These are phyloP conservation scores for Penicillium hesseltinei DNA, from an alignment of 2,329 filamentous ascomycete species.

Conservation along the genomic window DNA sequence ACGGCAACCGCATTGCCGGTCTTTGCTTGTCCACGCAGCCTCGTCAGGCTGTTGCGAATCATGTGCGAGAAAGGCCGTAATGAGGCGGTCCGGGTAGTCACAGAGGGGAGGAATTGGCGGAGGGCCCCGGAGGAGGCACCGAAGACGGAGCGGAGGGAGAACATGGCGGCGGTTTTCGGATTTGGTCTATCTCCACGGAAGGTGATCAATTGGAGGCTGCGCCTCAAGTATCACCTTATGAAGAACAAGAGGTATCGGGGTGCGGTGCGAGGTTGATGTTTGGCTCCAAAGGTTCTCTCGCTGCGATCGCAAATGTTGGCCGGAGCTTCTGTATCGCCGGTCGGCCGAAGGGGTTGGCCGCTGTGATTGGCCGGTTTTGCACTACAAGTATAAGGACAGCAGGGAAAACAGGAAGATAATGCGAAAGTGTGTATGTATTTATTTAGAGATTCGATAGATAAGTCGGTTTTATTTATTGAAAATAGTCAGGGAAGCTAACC, in stretches of 20 bases:
- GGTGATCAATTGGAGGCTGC: background rate
- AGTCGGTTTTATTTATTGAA: background rate
- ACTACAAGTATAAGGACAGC: background rate
- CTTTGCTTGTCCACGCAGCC: slow-evolving; percentile 24
- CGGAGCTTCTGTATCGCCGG: slow-evolving; percentile 34
- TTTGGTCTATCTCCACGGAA: background rate
- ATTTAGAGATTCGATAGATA: background rate
- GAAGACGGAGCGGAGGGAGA: slow-evolving; percentile 36
- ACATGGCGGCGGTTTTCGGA: slow-evolving; percentile 26
- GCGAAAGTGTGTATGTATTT: background rate
- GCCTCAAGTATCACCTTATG: slow-evolving; percentile 7
- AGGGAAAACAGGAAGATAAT: background rate
- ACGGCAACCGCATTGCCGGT: slow-evolving; percentile 22
- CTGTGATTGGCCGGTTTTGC: slow-evolving; percentile 7
- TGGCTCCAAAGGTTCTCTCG: slow-evolving; percentile 20
- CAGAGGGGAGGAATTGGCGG: slow-evolving; percentile 34
- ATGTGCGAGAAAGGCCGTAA: slow-evolving; percentile 38
- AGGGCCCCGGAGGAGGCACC: slow-evolving; percentile 32
- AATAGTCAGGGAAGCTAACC: background rate
- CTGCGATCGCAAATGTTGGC: slow-evolving; percentile 27
- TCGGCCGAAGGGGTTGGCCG: background rate
- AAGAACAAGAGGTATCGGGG: slow-evolving; percentile 1
- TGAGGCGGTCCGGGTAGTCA: slow-evolving; percentile 26
- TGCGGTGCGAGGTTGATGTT: slow-evolving; percentile 9
- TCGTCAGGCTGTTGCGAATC: slow-evolving; percentile 29